phyloP scores from a whole-genome alignment of 2,329 filamentous ascomycete species.

The Waltergamsia citrina region DNA sequence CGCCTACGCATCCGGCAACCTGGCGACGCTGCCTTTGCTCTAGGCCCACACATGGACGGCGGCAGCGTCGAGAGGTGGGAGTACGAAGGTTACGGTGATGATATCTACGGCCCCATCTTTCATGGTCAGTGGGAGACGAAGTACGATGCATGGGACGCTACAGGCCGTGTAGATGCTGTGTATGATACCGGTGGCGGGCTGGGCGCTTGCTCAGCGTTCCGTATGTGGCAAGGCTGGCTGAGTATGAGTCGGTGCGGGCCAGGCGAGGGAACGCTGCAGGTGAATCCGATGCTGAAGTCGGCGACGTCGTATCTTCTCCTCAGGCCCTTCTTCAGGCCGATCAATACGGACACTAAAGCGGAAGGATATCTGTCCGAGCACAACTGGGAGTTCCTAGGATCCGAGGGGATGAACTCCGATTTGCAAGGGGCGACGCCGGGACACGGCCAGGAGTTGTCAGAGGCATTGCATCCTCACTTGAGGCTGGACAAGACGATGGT shows the following conservation, averaged over 20 bases:
- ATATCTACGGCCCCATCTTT: slow-evolving; percentile 59
- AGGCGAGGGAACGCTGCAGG: slow-evolving; percentile 68
- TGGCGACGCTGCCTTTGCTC: slow-evolving; percentile 42
- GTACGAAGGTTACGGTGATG: slow-evolving; percentile 46
- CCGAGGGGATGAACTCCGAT: slow-evolving; percentile 36
- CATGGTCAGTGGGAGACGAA: slow-evolving; percentile 58
- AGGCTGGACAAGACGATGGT: slow-evolving; percentile 60
- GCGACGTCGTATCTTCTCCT: slow-evolving; percentile 75
- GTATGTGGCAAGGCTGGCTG: slow-evolving; percentile 88
- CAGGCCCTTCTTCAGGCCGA: slow-evolving; percentile 68
- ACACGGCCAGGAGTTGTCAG: slow-evolving; percentile 59
- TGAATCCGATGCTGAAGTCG: slow-evolving; percentile 68
- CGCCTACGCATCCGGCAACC: slow-evolving; percentile 41
- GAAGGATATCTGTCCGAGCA: slow-evolving; percentile 33
- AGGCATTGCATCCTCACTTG: slow-evolving; percentile 63
- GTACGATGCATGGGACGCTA: slow-evolving; percentile 79
- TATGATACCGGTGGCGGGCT: slow-evolving; percentile 55
- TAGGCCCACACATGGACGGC: slow-evolving; percentile 54
- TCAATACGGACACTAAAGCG: slow-evolving; percentile 12
- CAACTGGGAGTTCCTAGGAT: slow-evolving; percentile 51
- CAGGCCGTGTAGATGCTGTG: slow-evolving; percentile 60
- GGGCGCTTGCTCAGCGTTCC: slow-evolving; percentile 75
- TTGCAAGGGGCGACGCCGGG: slow-evolving; percentile 67
- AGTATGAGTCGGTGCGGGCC: slow-evolving; percentile 66
- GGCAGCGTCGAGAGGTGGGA: slow-evolving; percentile 61